Percentiles rank a stretch among this genome's conserved stretches.
These are phyloP conservation scores for Neofusicoccum cordaticola DNA, from an alignment of 2,329 filamentous ascomycete genomes.

Conservation along the genomic window DNA sequence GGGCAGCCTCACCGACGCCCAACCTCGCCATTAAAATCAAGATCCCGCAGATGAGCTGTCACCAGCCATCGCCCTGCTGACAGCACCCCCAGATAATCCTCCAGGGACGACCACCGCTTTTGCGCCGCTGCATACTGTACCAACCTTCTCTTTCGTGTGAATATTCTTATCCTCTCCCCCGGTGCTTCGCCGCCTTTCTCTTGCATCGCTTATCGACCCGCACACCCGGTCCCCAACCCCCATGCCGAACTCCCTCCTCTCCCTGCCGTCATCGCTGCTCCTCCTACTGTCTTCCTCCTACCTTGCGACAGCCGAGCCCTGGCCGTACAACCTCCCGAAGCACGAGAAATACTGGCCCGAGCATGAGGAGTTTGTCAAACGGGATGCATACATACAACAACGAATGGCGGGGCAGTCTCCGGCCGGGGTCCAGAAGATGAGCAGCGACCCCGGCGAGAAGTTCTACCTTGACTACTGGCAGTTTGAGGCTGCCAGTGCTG, in stretches of 20 bases:
- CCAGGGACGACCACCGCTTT: not conserved
- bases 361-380: conserved; percentile 43
- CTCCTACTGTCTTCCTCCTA: not conserved
- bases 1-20: not conserved
- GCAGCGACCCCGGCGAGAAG: conserved; percentile 68
- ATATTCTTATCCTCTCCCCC: conserved; percentile 1
- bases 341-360: conserved; percentile 49
- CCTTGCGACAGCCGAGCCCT: conserved; percentile 24
- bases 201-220: not conserved
- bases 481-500: conserved; percentile 34
- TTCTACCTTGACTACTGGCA: conserved; percentile 67
- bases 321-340: conserved; percentile 47
- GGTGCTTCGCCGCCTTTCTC: not conserved
- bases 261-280: conserved; percentile 11
- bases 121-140: not conserved
- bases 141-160: conserved; percentile 1
- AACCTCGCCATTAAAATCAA: conserved; percentile 13
- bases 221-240: not conserved
- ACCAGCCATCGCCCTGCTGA: conserved; percentile 8
- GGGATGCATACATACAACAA: conserved; percentile 40
- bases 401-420: conserved; percentile 46
- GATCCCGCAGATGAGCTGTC: conserved; percentile 1
- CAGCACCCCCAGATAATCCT: not conserved
- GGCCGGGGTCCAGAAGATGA: conserved; percentile 69
- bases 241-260: conserved; percentile 9